These are phyloP conservation scores for Lepidium didymum DNA, from an alignment of 345 rosid genomes.

Conservation along the genomic window DNA sequence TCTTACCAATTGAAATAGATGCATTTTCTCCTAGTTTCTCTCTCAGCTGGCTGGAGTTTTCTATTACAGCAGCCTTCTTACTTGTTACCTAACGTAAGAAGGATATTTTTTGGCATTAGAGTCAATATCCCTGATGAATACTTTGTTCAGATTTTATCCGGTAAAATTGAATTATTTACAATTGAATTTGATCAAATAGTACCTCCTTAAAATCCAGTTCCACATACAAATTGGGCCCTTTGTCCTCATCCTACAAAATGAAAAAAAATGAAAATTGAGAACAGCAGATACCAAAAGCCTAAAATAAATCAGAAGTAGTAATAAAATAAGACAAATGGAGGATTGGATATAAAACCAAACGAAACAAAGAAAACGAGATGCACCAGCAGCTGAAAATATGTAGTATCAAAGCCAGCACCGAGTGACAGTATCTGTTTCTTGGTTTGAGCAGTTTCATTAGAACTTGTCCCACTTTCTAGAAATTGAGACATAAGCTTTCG, in stretches of 20 bases:
- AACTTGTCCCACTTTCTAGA: constrained; percentile 41
- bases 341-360: background rate
- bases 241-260: constrained; percentile 70
- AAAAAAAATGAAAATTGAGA: background rate
- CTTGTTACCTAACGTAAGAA: constrained; percentile 57
- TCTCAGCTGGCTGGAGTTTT: constrained; percentile 53
- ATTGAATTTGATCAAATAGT: constrained; percentile 7
- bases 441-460: constrained; percentile 13
- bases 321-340: background rate
- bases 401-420: constrained; percentile 96
- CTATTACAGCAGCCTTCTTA: constrained; percentile 75
- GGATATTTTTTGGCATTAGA: constrained; percentile 2
- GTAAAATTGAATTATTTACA: background rate
- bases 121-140: background rate
- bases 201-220: constrained; percentile 98
- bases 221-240: constrained; percentile 69
- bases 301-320: background rate
- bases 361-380: background rate
- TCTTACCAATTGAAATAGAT: constrained; percentile 68
- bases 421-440: constrained; percentile 89
- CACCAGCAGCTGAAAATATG: constrained; percentile 82
- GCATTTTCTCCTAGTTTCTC: constrained; percentile 65
- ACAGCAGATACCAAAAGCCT: background rate
- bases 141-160: background rate
- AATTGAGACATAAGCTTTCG: constrained; percentile 77